phyloP scores from a whole-genome alignment of 192 early-diverging fungal genomes.

The Lunasporangiospora selenospora region DNA sequence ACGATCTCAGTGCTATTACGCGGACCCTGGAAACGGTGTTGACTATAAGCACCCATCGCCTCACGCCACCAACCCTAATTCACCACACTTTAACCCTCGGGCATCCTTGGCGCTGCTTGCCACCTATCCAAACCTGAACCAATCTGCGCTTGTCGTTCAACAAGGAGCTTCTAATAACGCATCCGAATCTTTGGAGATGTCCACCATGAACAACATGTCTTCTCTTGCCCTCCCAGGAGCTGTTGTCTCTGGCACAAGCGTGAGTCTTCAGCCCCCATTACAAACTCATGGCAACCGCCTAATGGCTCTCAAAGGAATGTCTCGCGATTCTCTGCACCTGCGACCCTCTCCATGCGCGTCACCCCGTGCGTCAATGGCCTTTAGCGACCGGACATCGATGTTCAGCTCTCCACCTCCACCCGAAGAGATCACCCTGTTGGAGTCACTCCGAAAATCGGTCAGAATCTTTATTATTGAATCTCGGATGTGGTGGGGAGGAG shows the following conservation, averaged over 20 bases:
- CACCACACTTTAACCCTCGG: slow-evolving; percentile 15
- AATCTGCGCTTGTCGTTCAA: slow-evolving; percentile 18
- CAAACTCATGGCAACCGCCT: slow-evolving; percentile 6
- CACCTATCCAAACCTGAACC: slow-evolving; percentile 19
- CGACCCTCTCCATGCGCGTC: slow-evolving; percentile 5
- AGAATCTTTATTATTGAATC: slow-evolving; percentile 40
- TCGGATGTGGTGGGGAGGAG: slow-evolving; percentile 42
- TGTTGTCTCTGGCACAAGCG: background rate
- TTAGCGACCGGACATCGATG: slow-evolving; percentile 26
- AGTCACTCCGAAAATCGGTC: slow-evolving; percentile 11
- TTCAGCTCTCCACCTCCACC: slow-evolving; percentile 21
- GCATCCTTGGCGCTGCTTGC: background rate
- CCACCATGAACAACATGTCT: slow-evolving; percentile 6
- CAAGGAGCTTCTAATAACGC: slow-evolving; percentile 4
- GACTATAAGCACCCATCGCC: slow-evolving; percentile 37
- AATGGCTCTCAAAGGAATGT: slow-evolving; percentile 12
- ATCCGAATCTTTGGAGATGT: slow-evolving; percentile 31
- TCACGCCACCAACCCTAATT: slow-evolving; percentile 26
- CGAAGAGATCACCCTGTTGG: slow-evolving; percentile 17
- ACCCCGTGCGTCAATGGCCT: slow-evolving; percentile 27
- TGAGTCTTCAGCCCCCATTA: slow-evolving; percentile 25
- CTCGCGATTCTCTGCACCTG: slow-evolving; percentile 3
- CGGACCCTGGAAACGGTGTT: slow-evolving; percentile 12
- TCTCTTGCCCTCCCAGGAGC: background rate
- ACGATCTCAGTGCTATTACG: slow-evolving; percentile 18